Percentiles rank a stretch among this genome's conserved stretches.
Conservation (phyloP, 139 green algal species). For the Auxenochlorella pyrenoidosa region DNA sequence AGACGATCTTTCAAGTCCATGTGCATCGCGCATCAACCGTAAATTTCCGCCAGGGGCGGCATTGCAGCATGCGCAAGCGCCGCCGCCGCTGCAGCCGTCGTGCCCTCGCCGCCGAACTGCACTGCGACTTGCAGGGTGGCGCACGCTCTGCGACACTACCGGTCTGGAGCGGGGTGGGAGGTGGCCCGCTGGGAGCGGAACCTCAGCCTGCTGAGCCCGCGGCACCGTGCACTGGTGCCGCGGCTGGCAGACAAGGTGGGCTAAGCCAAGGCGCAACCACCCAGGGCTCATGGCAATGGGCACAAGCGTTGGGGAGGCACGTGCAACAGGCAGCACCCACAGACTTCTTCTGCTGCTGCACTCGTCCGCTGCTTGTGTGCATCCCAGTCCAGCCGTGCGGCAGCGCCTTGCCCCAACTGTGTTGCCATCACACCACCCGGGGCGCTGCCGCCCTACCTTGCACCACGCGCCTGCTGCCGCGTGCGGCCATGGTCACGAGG, state of each 20-base stretch:
- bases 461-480: too few relatives aligned
- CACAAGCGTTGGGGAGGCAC: too few relatives aligned
- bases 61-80: too few relatives aligned
- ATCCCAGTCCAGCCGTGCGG: neutral
- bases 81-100: too few relatives aligned
- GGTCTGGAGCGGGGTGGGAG: conserved; percentile 61
- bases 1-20: too few relatives aligned
- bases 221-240: conserved; percentile 13
- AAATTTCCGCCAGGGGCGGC: too few relatives aligned
- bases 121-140: conserved; percentile 65
- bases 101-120: neutral
- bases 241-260: conserved; percentile 19
- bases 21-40: too few relatives aligned
- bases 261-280: too few relatives aligned
- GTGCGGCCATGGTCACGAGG: too few relatives aligned
- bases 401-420: neutral
- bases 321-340: neutral
- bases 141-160: conserved; percentile 75
- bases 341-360: neutral
- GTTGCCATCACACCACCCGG: too few relatives aligned
- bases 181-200: conserved; percentile 83
- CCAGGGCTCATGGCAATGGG: too few relatives aligned
- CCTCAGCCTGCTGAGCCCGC: conserved; percentile 47
- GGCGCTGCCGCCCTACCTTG: too few relatives aligned
- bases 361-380: neutral